phyloP scores from a whole-genome alignment of 768 basidiomycete genomes.

The Porphyrellus cyaneotinctus region DNA sequence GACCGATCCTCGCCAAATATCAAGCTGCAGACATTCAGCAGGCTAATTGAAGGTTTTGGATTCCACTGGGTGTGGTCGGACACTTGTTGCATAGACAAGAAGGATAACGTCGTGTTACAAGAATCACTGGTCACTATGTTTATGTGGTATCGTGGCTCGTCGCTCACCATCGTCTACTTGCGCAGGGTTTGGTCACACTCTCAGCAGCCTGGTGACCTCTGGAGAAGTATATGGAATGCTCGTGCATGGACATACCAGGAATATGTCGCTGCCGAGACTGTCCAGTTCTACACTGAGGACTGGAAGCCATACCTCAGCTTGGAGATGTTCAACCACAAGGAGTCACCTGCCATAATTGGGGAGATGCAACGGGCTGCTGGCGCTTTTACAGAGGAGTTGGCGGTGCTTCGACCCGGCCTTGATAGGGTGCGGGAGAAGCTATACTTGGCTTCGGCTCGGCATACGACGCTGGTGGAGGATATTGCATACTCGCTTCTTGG shows the following conservation, averaged over 20 bases:
- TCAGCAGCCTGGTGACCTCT: not conserved
- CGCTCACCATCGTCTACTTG: not conserved
- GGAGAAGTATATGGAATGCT: not conserved
- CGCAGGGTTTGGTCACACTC: not conserved
- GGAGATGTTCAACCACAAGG: not conserved
- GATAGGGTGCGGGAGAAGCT: not conserved
- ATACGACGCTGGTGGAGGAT: not conserved
- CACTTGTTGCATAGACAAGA: not conserved
- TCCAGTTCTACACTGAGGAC: not conserved
- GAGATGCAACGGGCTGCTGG: not conserved
- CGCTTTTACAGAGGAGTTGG: not conserved
- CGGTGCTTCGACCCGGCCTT: not conserved
- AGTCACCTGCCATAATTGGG: not conserved
- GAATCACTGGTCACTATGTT: not conserved
- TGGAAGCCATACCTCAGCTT: not conserved
- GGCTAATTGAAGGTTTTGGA: not conserved
- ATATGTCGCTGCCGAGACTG: not conserved
- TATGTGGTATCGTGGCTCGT: not conserved
- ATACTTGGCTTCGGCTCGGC: not conserved
- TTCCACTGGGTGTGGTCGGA: not conserved
- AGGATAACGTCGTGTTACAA: not conserved
- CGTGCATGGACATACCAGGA: not conserved
- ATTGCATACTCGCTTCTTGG: not conserved
- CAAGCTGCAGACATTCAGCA: not conserved
- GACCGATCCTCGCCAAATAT: not conserved